Evolutionary conservation across 495 filamentous ascomycete species (phyloP).

Genomic region (Daldinia childiae): DNA sequence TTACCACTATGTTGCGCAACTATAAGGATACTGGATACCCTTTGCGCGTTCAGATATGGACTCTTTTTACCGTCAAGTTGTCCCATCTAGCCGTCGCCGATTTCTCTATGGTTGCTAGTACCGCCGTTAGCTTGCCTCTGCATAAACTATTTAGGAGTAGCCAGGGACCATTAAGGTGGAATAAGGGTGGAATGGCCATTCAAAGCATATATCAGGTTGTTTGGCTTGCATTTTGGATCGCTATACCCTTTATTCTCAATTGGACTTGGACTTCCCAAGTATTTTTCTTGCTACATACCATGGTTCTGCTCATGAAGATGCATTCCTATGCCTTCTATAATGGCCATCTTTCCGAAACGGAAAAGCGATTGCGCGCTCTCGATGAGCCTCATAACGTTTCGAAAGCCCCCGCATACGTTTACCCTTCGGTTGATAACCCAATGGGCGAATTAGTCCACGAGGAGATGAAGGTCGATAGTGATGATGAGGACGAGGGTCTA

Average conservation of each 20-base stretch:
- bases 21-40: slow-evolving; percentile 93
- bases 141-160: slow-evolving; percentile 70
- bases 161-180: slow-evolving; percentile 74
- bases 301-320: slow-evolving; percentile 97
- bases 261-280: slow-evolving; percentile 97
- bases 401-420: slow-evolving; percentile 74
- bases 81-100: slow-evolving; percentile 89
- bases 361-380: slow-evolving; percentile 78
- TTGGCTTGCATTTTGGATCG: slow-evolving; percentile 87
- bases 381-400: slow-evolving; percentile 79
- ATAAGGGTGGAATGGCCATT: slow-evolving; percentile 74
- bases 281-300: slow-evolving; percentile 88
- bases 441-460: slow-evolving; percentile 52
- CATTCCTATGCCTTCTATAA: slow-evolving; percentile 99
- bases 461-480: slow-evolving; percentile 34
- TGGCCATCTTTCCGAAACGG: slow-evolving; percentile 88
- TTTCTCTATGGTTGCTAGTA: slow-evolving; percentile 81
- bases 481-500: slow-evolving; percentile 61
- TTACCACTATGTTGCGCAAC: slow-evolving; percentile 89
- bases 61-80: slow-evolving; percentile 83
- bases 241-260: slow-evolving; percentile 84
- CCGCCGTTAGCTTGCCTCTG: slow-evolving; percentile 74
- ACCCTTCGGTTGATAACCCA: slow-evolving; percentile 72
- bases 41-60: slow-evolving; percentile 84
- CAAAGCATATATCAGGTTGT: slow-evolving; percentile 82